Conservation (phyloP, 768 basidiomycete species). For the Tulasnella sp. region DNA sequence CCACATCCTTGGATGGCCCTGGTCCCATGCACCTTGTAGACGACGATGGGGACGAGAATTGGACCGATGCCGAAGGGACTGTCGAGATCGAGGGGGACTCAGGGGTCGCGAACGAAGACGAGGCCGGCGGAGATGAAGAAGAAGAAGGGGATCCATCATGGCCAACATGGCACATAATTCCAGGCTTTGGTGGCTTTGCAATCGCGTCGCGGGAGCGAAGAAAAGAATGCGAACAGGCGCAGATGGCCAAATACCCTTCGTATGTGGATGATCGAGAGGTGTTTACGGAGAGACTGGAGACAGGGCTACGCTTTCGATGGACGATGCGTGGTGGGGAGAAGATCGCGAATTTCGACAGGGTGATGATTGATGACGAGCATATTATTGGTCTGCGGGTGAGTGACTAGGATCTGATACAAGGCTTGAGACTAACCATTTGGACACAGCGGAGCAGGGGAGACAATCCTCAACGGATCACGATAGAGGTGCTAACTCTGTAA, state of each 20-base stretch:
- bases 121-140: not conserved
- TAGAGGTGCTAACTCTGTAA: not conserved
- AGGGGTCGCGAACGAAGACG: not conserved
- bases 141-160: not conserved
- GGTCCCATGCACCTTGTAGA: no score
- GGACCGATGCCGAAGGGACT: no score
- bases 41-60: not conserved
- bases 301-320: constrained; percentile 5
- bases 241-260: not conserved
- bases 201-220: not conserved
- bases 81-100: not conserved
- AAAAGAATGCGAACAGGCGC: not conserved
- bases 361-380: constrained; percentile 11
- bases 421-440: not conserved
- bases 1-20: not conserved
- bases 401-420: not conserved
- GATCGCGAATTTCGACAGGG: not conserved
- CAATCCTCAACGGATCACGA: not conserved
- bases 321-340: not conserved
- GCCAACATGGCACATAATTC: not conserved
- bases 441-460: not conserved
- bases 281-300: not conserved
- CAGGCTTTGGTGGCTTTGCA: not conserved
- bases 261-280: not conserved
- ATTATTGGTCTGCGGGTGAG: constrained; percentile 10